Evolutionary conservation across 257 asterid genomes (phyloP), one percentile per base, ranked within the genome.

Genomic region (Gentiana macrophylla): DNA sequence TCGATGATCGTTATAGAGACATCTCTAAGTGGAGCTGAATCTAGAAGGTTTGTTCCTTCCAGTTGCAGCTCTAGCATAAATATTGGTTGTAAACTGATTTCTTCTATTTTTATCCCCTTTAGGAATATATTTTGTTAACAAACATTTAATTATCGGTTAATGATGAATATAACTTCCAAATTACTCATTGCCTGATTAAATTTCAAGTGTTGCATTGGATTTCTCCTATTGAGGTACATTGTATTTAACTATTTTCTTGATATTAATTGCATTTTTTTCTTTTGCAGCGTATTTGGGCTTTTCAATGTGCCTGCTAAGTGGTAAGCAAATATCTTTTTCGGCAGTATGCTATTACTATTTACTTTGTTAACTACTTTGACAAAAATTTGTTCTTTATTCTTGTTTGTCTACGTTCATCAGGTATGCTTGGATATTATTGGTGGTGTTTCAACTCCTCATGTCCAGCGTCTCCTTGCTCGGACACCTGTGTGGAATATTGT

Each of bases 1-100:
- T 83, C 98, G 12, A 85, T 88, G 98, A 92, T 92, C 41, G 95
- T 92, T 68, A 92, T 92, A 37, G 97, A 92, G 81, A 92, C 97
- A 66, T 78, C 84, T 69, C 80, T 92, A 60, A 92, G 91, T 80
- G 95, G 97, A 68, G 81, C 68, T 52, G 94, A 92, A 73, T 76
- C 87, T 67, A 84, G 97, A 75, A 89, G 95, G 97, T 89, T 65
- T 55, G 72, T 69, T 48, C 55, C 53, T 49, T 10, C 13, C 35
- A 12, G 52, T 59, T 4, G 44, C 50, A 49, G 61, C 64, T 69
- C 60, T 61, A 64, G 48, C 32, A 53, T 41, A 12, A 36, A 36
- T 50, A 35, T 55, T 51, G 43, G 56, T 49, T 5, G 55, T n/a
- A 3, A 11, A 9, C 33, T 43, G 32, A 6, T 52, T 35, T 52